These are phyloP conservation scores for Cardiosporidium cionae DNA, from an alignment of 169 alveolate genomes.

Conservation along the genomic window DNA sequence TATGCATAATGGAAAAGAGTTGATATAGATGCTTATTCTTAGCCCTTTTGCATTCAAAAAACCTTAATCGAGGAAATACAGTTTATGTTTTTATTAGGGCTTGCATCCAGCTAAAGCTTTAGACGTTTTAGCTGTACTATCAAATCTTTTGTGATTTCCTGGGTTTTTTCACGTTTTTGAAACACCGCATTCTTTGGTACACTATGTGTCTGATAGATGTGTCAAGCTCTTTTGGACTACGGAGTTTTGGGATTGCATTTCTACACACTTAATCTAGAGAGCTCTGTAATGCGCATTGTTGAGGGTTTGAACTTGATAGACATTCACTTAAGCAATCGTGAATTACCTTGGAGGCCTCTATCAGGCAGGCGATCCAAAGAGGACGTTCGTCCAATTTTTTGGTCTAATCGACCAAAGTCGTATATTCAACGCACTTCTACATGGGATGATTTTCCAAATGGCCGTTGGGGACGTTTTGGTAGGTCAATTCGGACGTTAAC, in stretches of 20 bases:
- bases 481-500: neutral
- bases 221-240: conserved; percentile 19
- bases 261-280: conserved; percentile 55
- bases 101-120: too few relatives aligned
- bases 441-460: conserved; percentile 69
- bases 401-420: conserved; percentile 57
- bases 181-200: conserved; percentile 20
- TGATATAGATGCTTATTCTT: too few relatives aligned
- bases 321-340: neutral
- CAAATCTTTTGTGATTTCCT: neutral
- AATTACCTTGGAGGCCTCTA: conserved; percentile 45
- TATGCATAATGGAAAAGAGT: too few relatives aligned
- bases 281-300: conserved; percentile 35
- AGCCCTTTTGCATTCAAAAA: too few relatives aligned
- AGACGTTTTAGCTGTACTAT: neutral
- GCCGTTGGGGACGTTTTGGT: conserved; percentile 60
- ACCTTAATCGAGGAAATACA: too few relatives aligned
- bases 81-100: too few relatives aligned
- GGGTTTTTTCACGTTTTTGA: neutral
- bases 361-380: conserved; percentile 2
- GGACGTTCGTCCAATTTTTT: conserved; percentile 56
- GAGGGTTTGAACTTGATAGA: conserved; percentile 31
- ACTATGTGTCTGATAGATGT: conserved; percentile 15
- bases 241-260: conserved; percentile 41
- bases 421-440: conserved; percentile 49